Evolutionary conservation across 2,329 filamentous ascomycete species (phyloP), one percentile per base, ranked within the genome.

Genomic region (Claviceps sp.): DNA sequence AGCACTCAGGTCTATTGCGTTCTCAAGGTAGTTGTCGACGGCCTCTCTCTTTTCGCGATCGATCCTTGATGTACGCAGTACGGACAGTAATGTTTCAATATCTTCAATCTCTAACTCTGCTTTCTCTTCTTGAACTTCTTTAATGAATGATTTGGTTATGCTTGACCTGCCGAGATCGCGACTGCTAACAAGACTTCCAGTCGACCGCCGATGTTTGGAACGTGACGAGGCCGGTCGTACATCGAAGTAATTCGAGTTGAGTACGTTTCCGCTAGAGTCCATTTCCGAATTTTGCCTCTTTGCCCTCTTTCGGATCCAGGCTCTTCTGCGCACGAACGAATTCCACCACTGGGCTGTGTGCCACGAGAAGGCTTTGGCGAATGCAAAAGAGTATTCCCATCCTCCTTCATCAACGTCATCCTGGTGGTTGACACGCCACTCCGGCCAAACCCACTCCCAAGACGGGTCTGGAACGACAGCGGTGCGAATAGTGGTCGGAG

Each of bases 331-430:
- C n/a, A 96, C 93, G 63, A 91, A 98, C 1, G 88, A 95, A 65
- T 90, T 91, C 68, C 88, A 95, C 90, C 91, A 97, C 26, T 81
- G 85, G 18, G 86, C 86, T 3, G 84, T 84, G 66, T 98, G 93
- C 93, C 93, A 98, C 2, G 82, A 80, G 58, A 86, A 88, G 43
- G 70, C 73, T 55, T 77, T 80, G 57, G 74, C 73, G 63, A 97
- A 98, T 58, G 86, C 84, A 64, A 96, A 89, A 16, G 88, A 93
- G 68, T 98, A 98, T 64, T 95, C 85, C 93, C 93, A 98, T 3
- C 93, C 93, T 56, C 91, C 86, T 56, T 91, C 85, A 61, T 97
- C 93, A 40, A 68, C 60, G 54, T 85, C 84, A 2, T 85, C 79
- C 72, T 91, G 88, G 77, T 88, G 72, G 54, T 79, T 76, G 58